Base-by-base conservation (phyloP, 352 stramenopile species). In the Pythium insidiosum region DNA sequence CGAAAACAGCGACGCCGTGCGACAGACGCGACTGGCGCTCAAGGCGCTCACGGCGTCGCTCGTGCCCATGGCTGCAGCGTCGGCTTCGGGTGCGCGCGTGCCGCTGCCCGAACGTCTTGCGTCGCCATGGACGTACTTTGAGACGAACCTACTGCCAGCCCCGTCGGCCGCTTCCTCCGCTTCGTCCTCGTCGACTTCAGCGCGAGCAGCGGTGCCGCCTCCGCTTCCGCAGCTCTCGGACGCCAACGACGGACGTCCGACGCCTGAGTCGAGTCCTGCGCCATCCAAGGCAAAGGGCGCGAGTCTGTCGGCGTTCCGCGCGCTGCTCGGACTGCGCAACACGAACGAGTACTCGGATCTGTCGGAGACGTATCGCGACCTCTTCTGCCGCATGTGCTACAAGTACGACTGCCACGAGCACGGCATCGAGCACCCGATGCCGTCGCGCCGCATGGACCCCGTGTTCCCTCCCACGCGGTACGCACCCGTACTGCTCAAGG, bases 301-400 rank as follows among this genome's bases (percentile, higher is more conserved):
- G n/a, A n/a, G n/a, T n/a, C n/a, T n/a, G n/a, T 38, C 37, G 9
- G 53, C 50, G 7, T 51, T 52, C 43, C 50, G 57, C 6, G 63
- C 60, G 29, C 51, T 70, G 23, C 51, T 82, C 34, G 74, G 74
- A 18, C 35, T 87, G 19, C 68, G 68, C 15, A 56, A 70, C 19
- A 75, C 71, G 6, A 58, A 47, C 23, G 60, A 81, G 24, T 97
- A 94, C 43, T 56, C 56, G 6, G 63, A 85, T 38, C 51, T 94
- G 18, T 76, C 82, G 29, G 75, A 95, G 55, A 88, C 77, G 3
- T 97, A 93, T 56, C 73, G 83, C n/a, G 74, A 95, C 34, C 58
- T 97, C 19, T 96, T 96, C 45, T 97, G 90, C 55, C 71, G 84
- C 24, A 81, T 88, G 62, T 97, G 90, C 58, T 96, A 96, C 58